phyloP scores from a whole-genome alignment of 208 protist species.

The Lotmaria passim region DNA sequence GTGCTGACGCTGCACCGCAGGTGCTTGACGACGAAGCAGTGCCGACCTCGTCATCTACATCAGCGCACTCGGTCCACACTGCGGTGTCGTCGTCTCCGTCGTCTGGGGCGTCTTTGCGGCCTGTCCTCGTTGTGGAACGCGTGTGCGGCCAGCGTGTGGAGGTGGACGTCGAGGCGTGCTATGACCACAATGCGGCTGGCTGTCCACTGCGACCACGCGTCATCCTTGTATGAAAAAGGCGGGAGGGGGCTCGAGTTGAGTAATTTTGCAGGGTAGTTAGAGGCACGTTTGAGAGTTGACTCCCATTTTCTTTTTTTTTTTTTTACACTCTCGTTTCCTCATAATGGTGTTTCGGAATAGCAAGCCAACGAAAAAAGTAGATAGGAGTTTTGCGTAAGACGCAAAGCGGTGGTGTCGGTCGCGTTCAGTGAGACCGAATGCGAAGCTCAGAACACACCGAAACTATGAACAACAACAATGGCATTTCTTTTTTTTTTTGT shows the following conservation, averaged over 20 bases:
- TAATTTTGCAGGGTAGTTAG: too few species aligned
- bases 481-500: too few species aligned
- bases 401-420: too few species aligned
- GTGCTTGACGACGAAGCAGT: background rate
- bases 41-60: background rate
- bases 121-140: slow-evolving; percentile 42
- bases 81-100: background rate
- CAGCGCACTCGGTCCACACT: background rate
- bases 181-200: slow-evolving; percentile 20
- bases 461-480: too few species aligned
- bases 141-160: slow-evolving; percentile 43
- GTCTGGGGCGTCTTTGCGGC: background rate
- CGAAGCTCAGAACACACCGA: too few species aligned
- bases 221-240: slow-evolving; percentile 10
- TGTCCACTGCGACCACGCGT: slow-evolving; percentile 23
- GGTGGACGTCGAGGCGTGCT: slow-evolving; percentile 51
- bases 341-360: too few species aligned
- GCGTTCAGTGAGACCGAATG: too few species aligned
- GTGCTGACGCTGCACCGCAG: too few species aligned
- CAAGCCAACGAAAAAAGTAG: too few species aligned
- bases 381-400: too few species aligned
- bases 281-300: too few species aligned
- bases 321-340: too few species aligned
- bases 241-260: background rate
- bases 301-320: background rate